Evolutionary conservation across 331 rosid species (phyloP).

Genomic region (Pyrus hybrid): DNA sequence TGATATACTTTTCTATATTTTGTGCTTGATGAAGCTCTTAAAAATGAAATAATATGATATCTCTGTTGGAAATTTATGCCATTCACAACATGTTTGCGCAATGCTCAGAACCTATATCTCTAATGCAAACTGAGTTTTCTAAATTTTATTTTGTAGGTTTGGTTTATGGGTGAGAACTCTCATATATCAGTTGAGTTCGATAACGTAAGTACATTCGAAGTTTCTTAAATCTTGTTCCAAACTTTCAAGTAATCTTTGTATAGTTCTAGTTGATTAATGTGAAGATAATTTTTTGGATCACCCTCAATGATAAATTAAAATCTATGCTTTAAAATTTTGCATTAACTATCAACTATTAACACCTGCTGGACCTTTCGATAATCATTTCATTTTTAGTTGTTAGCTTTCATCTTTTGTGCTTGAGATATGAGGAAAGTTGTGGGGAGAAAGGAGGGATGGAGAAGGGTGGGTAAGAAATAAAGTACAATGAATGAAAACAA

Average conservation of each 20-base stretch:
- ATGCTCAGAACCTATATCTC: background rate
- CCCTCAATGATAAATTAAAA: too few relatives aligned
- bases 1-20: background rate
- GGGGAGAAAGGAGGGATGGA: too few relatives aligned
- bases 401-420: too few relatives aligned
- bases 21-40: background rate
- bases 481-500: too few relatives aligned
- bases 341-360: too few relatives aligned
- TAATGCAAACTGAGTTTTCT: background rate
- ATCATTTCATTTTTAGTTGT: too few relatives aligned
- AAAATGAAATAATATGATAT: background rate
- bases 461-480: too few relatives aligned
- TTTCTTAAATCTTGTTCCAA: slow-evolving; percentile 12
- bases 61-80: background rate
- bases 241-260: slow-evolving; percentile 5
- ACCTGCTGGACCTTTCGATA: too few relatives aligned
- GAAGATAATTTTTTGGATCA: background rate
- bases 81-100: background rate
- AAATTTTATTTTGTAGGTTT: slow-evolving; percentile 41
- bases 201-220: slow-evolving; percentile 52
- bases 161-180: slow-evolving; percentile 90
- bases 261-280: background rate
- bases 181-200: slow-evolving; percentile 80
- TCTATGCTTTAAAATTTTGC: too few relatives aligned
- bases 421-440: too few relatives aligned